Evolutionary conservation across 208 protist genomes (phyloP).

Genomic region (Leishmania arabica): DNA sequence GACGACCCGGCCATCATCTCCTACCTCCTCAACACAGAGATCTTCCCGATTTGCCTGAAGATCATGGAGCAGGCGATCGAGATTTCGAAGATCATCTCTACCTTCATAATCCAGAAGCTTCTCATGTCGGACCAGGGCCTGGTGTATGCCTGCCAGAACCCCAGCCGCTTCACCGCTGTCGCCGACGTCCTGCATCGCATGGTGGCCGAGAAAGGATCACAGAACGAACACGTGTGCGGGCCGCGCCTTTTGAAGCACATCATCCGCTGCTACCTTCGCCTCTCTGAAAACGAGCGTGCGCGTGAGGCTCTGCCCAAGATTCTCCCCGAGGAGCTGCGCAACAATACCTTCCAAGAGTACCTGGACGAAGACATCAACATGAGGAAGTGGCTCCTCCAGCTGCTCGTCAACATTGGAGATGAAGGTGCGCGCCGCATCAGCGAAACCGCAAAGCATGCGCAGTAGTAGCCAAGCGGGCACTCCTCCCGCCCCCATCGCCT

Average conservation of each 20-base stretch:
- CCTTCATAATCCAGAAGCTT: constrained; percentile 99
- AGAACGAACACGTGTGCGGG: constrained; percentile 72
- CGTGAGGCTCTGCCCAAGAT: constrained; percentile 70
- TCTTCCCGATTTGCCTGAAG: constrained; percentile 99
- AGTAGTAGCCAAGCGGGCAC: not conserved
- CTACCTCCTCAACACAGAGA: constrained; percentile 98
- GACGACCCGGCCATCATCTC: constrained; percentile 91
- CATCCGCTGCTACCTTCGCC: constrained; percentile 98
- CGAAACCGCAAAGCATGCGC: constrained; percentile 28
- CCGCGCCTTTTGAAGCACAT: constrained; percentile 98
- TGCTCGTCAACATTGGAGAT: constrained; percentile 87
- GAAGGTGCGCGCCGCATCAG: constrained; percentile 59
- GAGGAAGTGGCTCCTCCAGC: constrained; percentile 77
- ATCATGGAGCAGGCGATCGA: constrained; percentile 99
- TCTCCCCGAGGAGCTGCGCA: constrained; percentile 86
- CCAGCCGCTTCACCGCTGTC: constrained; percentile 96
- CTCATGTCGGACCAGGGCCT: constrained; percentile 97
- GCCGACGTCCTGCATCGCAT: constrained; percentile 95
- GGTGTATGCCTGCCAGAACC: constrained; percentile 96
- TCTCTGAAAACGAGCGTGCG: constrained; percentile 95
- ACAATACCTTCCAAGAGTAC: constrained; percentile 77
- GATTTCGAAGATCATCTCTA: constrained; percentile 98
- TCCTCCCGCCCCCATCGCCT: not conserved
- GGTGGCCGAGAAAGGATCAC: constrained; percentile 86
- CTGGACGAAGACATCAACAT: constrained; percentile 73